phyloP scores from a whole-genome alignment of 805 yeast genomes.

The Cyberlindnera euphorbiae region DNA sequence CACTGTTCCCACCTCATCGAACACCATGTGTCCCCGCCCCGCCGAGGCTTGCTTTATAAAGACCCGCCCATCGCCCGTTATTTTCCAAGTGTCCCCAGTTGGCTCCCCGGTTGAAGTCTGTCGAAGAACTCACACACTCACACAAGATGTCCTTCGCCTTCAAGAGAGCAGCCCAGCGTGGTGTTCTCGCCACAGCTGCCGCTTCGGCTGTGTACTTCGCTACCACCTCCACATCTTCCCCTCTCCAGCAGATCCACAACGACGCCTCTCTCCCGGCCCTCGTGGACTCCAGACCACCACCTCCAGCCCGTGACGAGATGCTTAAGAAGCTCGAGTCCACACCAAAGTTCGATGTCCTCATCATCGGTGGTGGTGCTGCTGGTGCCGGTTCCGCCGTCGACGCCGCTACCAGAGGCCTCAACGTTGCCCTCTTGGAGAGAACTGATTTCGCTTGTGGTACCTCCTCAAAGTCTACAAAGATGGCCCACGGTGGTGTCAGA shows the following conservation, averaged over 20 bases:
- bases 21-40: background rate
- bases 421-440: conserved; percentile 82
- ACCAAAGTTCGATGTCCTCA: conserved; percentile 68
- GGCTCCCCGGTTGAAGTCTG: background rate
- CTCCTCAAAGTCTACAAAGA: conserved; percentile 88
- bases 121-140: background rate
- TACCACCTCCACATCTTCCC: conserved; percentile 9
- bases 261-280: conserved; percentile 31
- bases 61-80: background rate
- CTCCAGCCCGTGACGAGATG: conserved; percentile 54
- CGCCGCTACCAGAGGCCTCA: conserved; percentile 85
- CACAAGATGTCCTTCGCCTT: conserved; percentile 24
- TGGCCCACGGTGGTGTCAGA: conserved; percentile 97
- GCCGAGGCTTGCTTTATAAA: conserved; percentile 1
- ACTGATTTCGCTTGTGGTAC: conserved; percentile 92
- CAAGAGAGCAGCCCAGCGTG: conserved; percentile 23
- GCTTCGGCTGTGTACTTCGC: conserved; percentile 20
- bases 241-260: conserved; percentile 15
- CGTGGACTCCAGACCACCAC: conserved; percentile 38
- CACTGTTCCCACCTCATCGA: too few species aligned
- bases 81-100: background rate
- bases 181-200: conserved; percentile 23
- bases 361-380: conserved; percentile 95
- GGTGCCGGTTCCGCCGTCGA: conserved; percentile 93
- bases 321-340: conserved; percentile 43